Conservation (phyloP, 2,329 filamentous ascomycete genomes). For the Alternaria sp. region DNA sequence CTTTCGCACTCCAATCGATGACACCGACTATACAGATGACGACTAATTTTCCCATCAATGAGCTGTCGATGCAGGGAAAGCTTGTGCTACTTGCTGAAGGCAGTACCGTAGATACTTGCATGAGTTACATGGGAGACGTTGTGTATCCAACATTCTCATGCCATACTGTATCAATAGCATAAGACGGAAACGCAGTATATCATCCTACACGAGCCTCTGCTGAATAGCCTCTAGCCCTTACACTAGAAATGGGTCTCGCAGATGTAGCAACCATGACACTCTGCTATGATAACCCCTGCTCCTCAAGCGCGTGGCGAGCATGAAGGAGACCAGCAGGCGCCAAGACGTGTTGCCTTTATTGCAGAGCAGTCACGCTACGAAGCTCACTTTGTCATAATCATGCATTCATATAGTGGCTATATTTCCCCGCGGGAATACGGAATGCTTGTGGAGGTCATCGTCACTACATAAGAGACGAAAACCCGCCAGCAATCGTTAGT, state of each 20-base stretch:
- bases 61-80: not conserved
- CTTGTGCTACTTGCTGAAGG: not conserved
- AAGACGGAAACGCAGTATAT: not conserved
- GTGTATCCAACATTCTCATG: not conserved
- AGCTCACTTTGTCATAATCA: conserved; percentile 26
- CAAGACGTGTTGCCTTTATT: conserved; percentile 39
- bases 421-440: conserved; percentile 33
- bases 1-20: conserved; percentile 14
- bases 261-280: not conserved
- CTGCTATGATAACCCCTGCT: not conserved
- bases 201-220: not conserved
- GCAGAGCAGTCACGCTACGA: conserved; percentile 34
- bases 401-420: conserved; percentile 32
- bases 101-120: not conserved
- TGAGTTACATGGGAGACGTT: not conserved
- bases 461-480: conserved; percentile 19
- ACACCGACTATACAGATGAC: not conserved
- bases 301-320: conserved; percentile 12
- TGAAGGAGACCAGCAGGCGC: conserved; percentile 13
- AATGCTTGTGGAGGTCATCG: conserved; percentile 6
- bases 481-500: conserved; percentile 1
- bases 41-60: conserved; percentile 8
- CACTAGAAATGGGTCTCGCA: not conserved
- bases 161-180: not conserved
- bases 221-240: not conserved